Evolutionary conservation across 1,139 yeast genomes (phyloP), one percentile per base, ranked within the genome.

Genomic region (Hemisphaericaspora lyxosophila): DNA sequence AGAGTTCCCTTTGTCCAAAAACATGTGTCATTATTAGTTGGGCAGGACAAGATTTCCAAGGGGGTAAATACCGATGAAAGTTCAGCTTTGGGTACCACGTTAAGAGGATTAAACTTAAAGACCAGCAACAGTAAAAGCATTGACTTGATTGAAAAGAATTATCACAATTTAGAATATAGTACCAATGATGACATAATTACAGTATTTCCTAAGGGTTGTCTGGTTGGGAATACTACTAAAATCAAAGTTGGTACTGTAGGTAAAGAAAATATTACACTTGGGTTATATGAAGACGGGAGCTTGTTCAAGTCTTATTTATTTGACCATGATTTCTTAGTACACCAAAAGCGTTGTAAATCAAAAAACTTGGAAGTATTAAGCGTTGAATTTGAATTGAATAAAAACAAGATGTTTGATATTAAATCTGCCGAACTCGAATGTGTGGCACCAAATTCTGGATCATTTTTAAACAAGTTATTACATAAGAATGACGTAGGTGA

Each of bases 61-160:
- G 87, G 84, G 40, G 95, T 94, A 35, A 92, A 92, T 59, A 94
- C 98, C 0, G 99, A 92, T 62, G 99, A 92, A 62, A 82, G 97
- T 43, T 89, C 88, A 42, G 96, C 89, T 11, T 71, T 87, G 53
- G 99, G 99, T 38, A 81, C 95, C 5, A 81, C 96, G 11, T 67
- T 85, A 34, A 76, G 89, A 46, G 98, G 94, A 11, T 85, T 89
- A 40, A 62, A 62, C 43, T 57, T 66, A 45, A 70, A 69, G 46
- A 64, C 70, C 9, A 47, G 53, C 25, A 73, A 78, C 48, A 82
- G 82, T 56, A 80, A 78, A 50, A 81, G 78, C 32, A 71, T 88
- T 38, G 66, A 70, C 18, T 70, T 88, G 6, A 56, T 75, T 32
- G 96, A 88, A 45, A 76, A 75, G 41, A 41, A 36, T 33, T 38